Evolutionary conservation across 2,329 filamentous ascomycete species (phyloP).

Genomic region (Cladobotryum protrusum): DNA sequence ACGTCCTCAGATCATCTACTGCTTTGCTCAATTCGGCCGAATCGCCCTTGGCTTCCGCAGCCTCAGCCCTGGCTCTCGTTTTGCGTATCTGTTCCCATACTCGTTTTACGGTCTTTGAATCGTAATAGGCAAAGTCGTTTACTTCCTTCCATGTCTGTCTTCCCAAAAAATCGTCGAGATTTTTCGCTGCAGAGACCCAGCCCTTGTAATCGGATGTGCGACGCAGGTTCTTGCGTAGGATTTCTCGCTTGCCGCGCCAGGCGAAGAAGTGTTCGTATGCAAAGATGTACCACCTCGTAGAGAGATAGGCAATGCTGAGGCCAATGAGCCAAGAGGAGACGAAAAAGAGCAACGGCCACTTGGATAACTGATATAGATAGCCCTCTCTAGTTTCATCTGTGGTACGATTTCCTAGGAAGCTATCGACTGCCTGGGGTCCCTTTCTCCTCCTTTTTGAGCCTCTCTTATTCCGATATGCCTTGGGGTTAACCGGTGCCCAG

Average conservation of each 20-base stretch:
- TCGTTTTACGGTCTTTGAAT: constrained; percentile 72
- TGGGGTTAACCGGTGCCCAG: constrained; percentile 84
- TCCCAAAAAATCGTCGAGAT: constrained; percentile 73
- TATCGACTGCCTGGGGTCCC: constrained; percentile 32
- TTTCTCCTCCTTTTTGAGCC: constrained; percentile 33
- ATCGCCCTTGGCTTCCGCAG: constrained; percentile 36
- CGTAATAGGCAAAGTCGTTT: constrained; percentile 78
- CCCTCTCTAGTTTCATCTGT: constrained; percentile 94
- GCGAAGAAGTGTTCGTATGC: constrained; percentile 86
- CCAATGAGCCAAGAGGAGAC: constrained; percentile 76
- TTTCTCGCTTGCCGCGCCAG: constrained; percentile 76
- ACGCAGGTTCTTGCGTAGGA: constrained; percentile 64
- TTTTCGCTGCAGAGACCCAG: constrained; percentile 74
- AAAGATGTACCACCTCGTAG: constrained; percentile 84
- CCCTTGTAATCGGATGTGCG: constrained; percentile 69
- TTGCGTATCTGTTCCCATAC: constrained; percentile 71
- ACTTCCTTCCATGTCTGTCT: constrained; percentile 75
- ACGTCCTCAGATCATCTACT: constrained; percentile 66
- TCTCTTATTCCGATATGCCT: constrained; percentile 42
- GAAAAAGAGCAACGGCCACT: constrained; percentile 82
- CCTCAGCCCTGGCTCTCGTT: constrained; percentile 54
- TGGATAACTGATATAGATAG: constrained; percentile 79
- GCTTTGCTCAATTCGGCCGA: constrained; percentile 40
- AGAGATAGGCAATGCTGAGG: constrained; percentile 64
- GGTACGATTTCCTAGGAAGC: constrained; percentile 50